These are phyloP conservation scores for Penicillium sp. DNA, from an alignment of 2,329 filamentous ascomycete species.

Conservation along the genomic window DNA sequence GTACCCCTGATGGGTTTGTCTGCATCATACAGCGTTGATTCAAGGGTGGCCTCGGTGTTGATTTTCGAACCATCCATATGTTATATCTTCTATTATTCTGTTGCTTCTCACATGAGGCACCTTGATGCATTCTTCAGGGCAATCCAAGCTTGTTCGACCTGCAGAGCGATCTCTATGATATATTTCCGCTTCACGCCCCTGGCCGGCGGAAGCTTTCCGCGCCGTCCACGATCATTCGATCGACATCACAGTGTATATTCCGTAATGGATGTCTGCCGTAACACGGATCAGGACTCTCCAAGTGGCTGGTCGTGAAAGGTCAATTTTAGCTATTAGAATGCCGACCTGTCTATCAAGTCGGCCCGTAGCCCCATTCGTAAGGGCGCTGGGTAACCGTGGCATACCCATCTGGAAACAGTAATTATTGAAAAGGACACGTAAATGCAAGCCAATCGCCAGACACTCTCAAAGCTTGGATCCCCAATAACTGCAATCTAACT, in stretches of 20 bases:
- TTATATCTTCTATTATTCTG: background rate
- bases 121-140: no score
- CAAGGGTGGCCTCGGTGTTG: background rate
- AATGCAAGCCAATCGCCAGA: background rate
- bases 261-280: no score
- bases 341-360: background rate
- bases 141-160: no score
- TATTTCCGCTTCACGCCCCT: no score
- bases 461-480: background rate
- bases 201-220: no score
- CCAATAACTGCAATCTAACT: background rate
- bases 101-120: no score
- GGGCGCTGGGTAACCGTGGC: background rate
- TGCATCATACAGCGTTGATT: background rate
- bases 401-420: background rate
- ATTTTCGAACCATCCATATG: background rate
- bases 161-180: no score
- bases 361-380: background rate
- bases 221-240: no score
- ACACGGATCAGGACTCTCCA: no score
- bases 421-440: background rate
- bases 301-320: background rate
- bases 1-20: background rate
- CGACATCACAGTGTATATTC: no score
- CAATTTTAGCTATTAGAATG: background rate